Conservation (phyloP, 1,139 yeast species). For the Debaryomyces singareniensis region DNA sequence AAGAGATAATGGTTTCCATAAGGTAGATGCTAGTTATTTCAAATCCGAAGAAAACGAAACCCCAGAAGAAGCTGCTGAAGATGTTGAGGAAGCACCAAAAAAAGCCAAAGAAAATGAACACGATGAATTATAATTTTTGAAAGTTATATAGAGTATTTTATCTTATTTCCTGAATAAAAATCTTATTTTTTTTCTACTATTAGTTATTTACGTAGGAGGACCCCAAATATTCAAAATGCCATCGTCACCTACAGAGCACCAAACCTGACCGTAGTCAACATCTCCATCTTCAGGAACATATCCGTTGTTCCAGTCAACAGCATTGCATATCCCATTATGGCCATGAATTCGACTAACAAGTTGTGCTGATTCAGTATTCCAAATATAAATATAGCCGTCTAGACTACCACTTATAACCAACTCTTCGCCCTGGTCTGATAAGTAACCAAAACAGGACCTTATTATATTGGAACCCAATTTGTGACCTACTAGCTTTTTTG, state of each 20-base stretch:
- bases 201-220: conserved; percentile 13
- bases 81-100: conserved; percentile 21
- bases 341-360: conserved; percentile 55
- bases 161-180: neutral
- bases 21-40: conserved; percentile 44
- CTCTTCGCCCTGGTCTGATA: conserved; percentile 47
- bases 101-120: conserved; percentile 24
- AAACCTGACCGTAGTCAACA: conserved; percentile 42
- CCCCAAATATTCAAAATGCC: conserved; percentile 64
- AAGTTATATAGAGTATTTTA: neutral
- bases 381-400: conserved; percentile 71
- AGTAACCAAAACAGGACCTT: conserved; percentile 70
- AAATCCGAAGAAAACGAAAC: conserved; percentile 10
- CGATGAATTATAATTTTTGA: conserved; percentile 34
- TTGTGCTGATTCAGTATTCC: conserved; percentile 75
- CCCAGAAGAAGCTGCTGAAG: conserved; percentile 13
- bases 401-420: conserved; percentile 77
- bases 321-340: conserved; percentile 63
- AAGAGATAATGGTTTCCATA: conserved; percentile 54
- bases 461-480: conserved; percentile 65
- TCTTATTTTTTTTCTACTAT: neutral
- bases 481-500: conserved; percentile 65
- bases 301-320: conserved; percentile 69
- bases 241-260: conserved; percentile 89
- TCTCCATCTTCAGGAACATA: conserved; percentile 11